phyloP scores from a whole-genome alignment of 805 yeast species.

The Ogataea thermomethanolica region DNA sequence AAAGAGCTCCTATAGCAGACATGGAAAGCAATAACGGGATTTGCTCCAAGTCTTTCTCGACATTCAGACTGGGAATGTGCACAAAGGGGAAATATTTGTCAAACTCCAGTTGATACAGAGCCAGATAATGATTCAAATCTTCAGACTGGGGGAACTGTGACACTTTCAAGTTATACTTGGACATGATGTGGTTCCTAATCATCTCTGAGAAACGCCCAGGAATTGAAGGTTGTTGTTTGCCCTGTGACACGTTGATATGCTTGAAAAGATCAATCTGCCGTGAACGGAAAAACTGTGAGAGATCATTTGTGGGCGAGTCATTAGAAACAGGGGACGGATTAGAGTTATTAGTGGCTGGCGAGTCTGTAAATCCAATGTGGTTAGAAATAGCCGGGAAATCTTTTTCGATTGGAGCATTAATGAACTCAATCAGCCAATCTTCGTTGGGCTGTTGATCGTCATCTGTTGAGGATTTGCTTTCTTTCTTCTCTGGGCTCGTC shows the following conservation, averaged over 20 bases:
- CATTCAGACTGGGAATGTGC: constrained; percentile 61
- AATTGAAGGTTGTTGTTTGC: constrained; percentile 27
- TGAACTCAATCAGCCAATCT: constrained; percentile 70
- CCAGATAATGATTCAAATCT: constrained; percentile 73
- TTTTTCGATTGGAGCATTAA: constrained; percentile 61
- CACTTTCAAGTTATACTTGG: constrained; percentile 48
- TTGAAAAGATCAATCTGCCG: constrained; percentile 66
- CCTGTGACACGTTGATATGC: constrained; percentile 34
- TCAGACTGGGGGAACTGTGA: constrained; percentile 69
- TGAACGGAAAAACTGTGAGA: constrained; percentile 58
- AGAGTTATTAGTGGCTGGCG: constrained; percentile 32
- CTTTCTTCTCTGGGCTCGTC: constrained; percentile 6
- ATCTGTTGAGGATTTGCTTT: constrained; percentile 8
- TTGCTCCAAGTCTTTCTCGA: constrained; percentile 46
- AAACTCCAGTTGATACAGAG: constrained; percentile 73
- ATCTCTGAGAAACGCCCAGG: constrained; percentile 45
- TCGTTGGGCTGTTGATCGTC: constrained; percentile 24
- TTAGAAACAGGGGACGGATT: constrained; percentile 33
- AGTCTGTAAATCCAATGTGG: constrained; percentile 55
- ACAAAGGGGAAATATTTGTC: constrained; percentile 81
- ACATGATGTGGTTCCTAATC: constrained; percentile 52
- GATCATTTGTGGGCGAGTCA: constrained; percentile 39
- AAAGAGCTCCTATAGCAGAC: constrained; percentile 87
- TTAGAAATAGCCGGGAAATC: constrained; percentile 51
- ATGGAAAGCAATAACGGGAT: constrained; percentile 72